Evolutionary conservation across 2,329 filamentous ascomycete genomes (phyloP).

Genomic region (Alternaria gansuensis): DNA sequence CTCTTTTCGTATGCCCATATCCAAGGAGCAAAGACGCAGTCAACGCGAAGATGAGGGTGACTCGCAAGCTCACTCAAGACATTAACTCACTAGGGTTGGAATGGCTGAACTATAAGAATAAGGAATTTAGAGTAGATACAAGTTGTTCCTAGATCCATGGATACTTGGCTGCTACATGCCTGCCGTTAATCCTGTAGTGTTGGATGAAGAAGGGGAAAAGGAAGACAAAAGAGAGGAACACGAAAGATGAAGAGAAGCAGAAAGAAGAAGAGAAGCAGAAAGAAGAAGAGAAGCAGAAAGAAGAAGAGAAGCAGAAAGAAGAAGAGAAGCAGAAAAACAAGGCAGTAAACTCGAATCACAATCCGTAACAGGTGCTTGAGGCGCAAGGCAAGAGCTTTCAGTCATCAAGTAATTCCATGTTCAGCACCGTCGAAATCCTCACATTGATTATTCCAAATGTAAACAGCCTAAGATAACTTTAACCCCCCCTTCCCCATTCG

Average conservation of each 20-base stretch:
- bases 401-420: background rate
- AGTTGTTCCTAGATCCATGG: no score
- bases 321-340: background rate
- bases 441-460: slow-evolving; percentile 1
- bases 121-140: no score
- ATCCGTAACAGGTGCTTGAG: background rate
- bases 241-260: background rate
- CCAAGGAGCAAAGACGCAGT: no score
- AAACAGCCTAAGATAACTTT: background rate
- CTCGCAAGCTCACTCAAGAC: no score
- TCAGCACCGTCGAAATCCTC: slow-evolving; percentile 1
- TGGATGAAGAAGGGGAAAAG: no score
- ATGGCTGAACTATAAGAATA: no score
- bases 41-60: no score
- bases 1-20: no score
- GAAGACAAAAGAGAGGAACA: background rate
- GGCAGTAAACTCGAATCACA: background rate
- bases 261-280: background rate
- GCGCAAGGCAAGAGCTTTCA: background rate
- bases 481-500: background rate
- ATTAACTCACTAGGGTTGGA: no score
- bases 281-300: background rate
- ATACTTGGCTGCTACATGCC: no score
- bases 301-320: background rate
- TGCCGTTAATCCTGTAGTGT: no score